These are phyloP conservation scores for Geotrichum candidum DNA, from an alignment of 1,139 yeast species.

Conservation along the genomic window DNA sequence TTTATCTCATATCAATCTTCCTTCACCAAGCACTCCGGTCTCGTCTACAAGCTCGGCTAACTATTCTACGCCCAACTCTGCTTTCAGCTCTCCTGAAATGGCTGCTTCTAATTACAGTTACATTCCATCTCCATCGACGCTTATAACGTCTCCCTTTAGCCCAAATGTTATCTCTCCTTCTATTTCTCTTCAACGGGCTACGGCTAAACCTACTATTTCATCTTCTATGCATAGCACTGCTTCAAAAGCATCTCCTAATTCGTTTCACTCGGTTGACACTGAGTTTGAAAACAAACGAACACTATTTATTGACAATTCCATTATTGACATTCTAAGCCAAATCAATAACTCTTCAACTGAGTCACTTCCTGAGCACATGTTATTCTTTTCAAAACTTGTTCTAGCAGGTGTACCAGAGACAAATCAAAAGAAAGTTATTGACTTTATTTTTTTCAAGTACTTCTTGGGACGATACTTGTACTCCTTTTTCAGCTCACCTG, in stretches of 20 bases:
- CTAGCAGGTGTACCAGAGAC: constrained; percentile 21
- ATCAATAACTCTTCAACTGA: constrained; percentile 22
- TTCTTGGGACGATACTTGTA: constrained; percentile 25
- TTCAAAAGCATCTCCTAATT: background rate
- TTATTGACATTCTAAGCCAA: constrained; percentile 22
- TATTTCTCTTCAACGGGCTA: constrained; percentile 10
- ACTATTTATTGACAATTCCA: constrained; percentile 22
- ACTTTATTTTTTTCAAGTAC: constrained; percentile 25
- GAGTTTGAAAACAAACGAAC: constrained; percentile 16
- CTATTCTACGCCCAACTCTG: background rate
- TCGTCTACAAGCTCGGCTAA: background rate
- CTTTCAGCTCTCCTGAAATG: constrained; percentile 2
- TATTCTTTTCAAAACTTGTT: constrained; percentile 22
- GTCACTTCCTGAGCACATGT: constrained; percentile 24
- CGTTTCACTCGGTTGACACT: constrained; percentile 12
- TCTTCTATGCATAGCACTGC: constrained; percentile 5
- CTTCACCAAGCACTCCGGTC: background rate
- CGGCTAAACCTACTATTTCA: constrained; percentile 9
- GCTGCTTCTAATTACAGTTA: background rate
- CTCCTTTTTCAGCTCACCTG: constrained; percentile 25
- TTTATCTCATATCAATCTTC: background rate
- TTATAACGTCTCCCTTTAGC: constrained; percentile 9
- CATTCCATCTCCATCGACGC: background rate
- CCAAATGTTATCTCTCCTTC: background rate
- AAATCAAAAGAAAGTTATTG: constrained; percentile 19